Base-by-base conservation (phyloP, 768 basidiomycete species). In the Russula earlei region DNA sequence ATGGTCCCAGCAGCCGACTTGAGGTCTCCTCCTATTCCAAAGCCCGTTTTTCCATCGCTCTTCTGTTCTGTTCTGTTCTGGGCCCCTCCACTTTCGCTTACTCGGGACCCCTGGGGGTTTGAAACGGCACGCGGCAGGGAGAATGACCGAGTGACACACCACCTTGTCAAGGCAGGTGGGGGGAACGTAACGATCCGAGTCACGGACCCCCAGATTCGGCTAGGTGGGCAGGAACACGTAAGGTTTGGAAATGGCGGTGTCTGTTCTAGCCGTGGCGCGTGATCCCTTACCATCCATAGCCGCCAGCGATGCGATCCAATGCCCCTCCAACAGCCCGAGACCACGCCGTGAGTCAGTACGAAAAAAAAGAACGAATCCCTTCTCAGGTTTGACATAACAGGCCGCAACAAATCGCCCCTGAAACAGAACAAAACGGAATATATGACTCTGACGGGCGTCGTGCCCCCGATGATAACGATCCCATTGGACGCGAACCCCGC, bases 151-250 rank as follows among this genome's bases (percentile, higher is more conserved):
- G 46, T 38, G 40, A 53, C 57, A 58, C 47, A 47, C 47, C 57
- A 58, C 57, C 56, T 53, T 49, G 50, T 58, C 52, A 43, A 49
- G 52, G 46, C 41, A 42, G 20, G 38, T 20, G 42, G 27, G 47
- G n/a, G 20, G 53, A 38, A 58, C 57, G 57, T 58, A 58, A 58
- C 52, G 47, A 58, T 58, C 57, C 52, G 52, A 58, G 57, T 54
- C 57, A 58, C 57, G 57, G 57, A 54, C 47, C 20, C 7, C 52
- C 52, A 29, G 24, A 58, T 58, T 49, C 34, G 57, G 57, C 52
- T 58, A 58, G 57, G 52, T 54, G 22, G 17, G 51, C 25, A 58
- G 56, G 56, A 37, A 58, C 46, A 37, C 19, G 41, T 45, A 53
- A 53, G 46, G 47, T 58, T 58, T 54, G 57, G 52, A 49, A 50